Evolutionary conservation across 2,329 filamentous ascomycete species (phyloP).

Genomic region (Helicocarpus griseus): DNA sequence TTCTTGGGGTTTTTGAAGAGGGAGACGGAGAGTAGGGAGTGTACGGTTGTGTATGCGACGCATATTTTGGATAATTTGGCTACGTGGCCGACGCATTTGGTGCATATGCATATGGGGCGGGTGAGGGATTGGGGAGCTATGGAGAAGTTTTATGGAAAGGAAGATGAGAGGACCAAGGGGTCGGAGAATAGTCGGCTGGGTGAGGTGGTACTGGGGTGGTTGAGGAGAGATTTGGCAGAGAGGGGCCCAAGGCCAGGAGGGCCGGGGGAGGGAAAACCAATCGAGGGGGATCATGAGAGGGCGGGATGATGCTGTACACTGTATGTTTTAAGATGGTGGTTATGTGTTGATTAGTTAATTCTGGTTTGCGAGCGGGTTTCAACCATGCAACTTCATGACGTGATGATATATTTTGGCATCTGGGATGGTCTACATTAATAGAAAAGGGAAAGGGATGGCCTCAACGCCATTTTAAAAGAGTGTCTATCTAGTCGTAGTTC

Average conservation of each 20-base stretch:
- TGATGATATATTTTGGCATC: not conserved
- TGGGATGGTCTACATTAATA: not conserved
- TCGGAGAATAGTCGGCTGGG: conserved; percentile 74
- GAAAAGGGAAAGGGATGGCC: not conserved
- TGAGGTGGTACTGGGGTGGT: conserved; percentile 79
- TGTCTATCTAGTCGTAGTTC: not conserved
- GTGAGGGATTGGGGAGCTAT: conserved; percentile 80
- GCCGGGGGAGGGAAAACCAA: conserved; percentile 32
- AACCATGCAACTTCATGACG: not conserved
- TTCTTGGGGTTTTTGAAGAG: conserved; percentile 78
- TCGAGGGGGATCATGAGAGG: conserved; percentile 5
- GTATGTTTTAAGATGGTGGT: conserved; percentile 7
- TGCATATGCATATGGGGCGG: conserved; percentile 85
- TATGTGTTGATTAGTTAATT: no score
- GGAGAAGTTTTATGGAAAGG: conserved; percentile 56
- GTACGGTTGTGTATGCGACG: conserved; percentile 94
- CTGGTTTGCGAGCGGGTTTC: not conserved
- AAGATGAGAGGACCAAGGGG: conserved; percentile 40
- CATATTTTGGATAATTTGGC: conserved; percentile 95
- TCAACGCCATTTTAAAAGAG: conserved; percentile 3
- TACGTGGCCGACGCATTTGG: conserved; percentile 88
- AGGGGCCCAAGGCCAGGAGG: conserved; percentile 64
- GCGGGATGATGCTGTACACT: conserved; percentile 7
- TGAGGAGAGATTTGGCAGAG: conserved; percentile 67
- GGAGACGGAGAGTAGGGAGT: conserved; percentile 72